Base-by-base conservation (phyloP, 1,284 basidiomycete genomes). In the Trametes hirsuta region DNA sequence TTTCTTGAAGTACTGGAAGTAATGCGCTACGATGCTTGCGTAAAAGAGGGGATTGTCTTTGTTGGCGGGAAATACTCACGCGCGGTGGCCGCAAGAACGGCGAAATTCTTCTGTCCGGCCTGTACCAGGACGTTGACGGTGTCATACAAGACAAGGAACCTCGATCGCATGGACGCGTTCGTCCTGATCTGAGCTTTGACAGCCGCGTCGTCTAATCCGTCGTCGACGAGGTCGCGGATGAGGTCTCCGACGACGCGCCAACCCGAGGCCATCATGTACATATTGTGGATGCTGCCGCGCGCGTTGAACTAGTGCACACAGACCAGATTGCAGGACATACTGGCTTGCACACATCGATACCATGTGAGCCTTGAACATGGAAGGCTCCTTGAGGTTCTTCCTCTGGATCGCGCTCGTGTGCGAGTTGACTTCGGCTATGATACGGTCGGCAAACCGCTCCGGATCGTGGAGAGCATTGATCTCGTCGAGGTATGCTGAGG, bases 201-300 rank as follows among this genome's bases (percentile, higher is more conserved):
- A 34, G 76, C 78, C n/a, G 73, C 68, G 55, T 90, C 85, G 11
- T 76, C 74, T 18, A 89, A 66, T 18, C 86, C 86, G 3, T 78
- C 75, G 14, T 79, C 74, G 21, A 80, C 75, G 47, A 92, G 74
- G 30, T 81, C 76, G 46, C 77, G 77, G 46, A 92, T 73, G 35
- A 76, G 78, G 55, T 86, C 79, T 15, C 80, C 74, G 15, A 89
- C 82, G 53, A 91, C 77, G 62, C 80, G 86, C 91, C 91, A 93
- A 3, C 84, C 87, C 11, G 89, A 85, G 22, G 90, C 87, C 48
- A 92, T 78, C 82, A 88, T 84, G 72, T 90, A 91, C 5, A 84
- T 73, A 70, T 93, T 93, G 72, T 93, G 90, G 53, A 92, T 80
- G 71, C 89, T 91, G 35, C 14, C 35, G 11, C n/a, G 34, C 21